A percentile compares a stretch with the other conserved stretches of the same genome.
phyloP scores from a whole-genome alignment of 2,329 filamentous ascomycete species.

The Biscogniauxia sp. region DNA sequence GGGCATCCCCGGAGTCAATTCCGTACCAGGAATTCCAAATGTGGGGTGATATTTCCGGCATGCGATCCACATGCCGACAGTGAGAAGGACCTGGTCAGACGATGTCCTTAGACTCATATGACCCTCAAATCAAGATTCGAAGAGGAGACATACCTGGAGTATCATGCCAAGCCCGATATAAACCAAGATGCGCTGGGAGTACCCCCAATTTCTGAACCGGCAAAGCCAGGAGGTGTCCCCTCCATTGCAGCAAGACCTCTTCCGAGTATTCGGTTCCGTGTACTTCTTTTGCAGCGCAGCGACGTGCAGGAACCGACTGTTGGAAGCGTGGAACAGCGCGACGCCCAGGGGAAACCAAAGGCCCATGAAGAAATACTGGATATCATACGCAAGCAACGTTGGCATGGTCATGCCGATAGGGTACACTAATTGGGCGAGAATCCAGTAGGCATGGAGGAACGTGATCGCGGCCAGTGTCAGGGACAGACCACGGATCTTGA shows the following conservation, averaged over 20 bases:
- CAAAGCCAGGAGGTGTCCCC: constrained; percentile 33
- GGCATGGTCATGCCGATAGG: constrained; percentile 41
- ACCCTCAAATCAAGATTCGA: background rate
- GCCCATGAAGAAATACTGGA: constrained; percentile 60
- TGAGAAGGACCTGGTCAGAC: constrained; percentile 45
- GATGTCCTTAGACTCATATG: constrained; percentile 7
- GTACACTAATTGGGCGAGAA: constrained; percentile 42
- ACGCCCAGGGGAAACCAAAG: constrained; percentile 57
- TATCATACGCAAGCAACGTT: constrained; percentile 41
- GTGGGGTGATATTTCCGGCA: constrained; percentile 57
- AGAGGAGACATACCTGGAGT: constrained; percentile 42
- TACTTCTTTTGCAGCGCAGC: constrained; percentile 48
- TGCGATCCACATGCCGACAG: constrained; percentile 53
- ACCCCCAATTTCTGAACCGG: constrained; percentile 35
- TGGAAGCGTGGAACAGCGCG: constrained; percentile 57
- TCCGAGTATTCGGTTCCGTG: constrained; percentile 19
- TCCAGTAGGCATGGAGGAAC: constrained; percentile 39
- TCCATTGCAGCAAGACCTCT: constrained; percentile 25
- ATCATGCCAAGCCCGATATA: constrained; percentile 47
- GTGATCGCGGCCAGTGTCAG: constrained; percentile 41
- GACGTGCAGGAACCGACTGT: constrained; percentile 50
- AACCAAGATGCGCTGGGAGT: constrained; percentile 40
- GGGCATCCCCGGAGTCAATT: constrained; percentile 26
- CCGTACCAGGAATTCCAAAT: constrained; percentile 43
- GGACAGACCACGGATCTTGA: constrained; percentile 40